Evolutionary conservation across 345 rosid species (phyloP).

Genomic region (Brassica incana): DNA sequence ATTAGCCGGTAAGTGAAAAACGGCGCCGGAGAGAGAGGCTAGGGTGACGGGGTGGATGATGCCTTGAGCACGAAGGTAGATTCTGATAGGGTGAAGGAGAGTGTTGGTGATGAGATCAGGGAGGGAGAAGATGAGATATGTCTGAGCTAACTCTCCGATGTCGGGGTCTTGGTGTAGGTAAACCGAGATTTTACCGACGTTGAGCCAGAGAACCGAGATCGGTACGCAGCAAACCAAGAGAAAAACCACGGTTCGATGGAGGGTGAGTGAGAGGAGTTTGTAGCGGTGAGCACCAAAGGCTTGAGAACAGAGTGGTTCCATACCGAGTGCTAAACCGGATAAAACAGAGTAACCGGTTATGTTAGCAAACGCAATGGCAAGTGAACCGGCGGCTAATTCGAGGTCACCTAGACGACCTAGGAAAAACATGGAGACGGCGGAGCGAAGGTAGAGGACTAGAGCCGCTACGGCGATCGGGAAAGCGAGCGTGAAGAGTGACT

Average conservation of each 20-base stretch:
- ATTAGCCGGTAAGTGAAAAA: slow-evolving; percentile 69
- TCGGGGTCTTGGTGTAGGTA: slow-evolving; percentile 70
- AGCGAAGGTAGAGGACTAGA: slow-evolving; percentile 83
- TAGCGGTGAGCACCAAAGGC: slow-evolving; percentile 90
- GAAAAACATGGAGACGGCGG: slow-evolving; percentile 87
- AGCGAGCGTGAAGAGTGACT: slow-evolving; percentile 70
- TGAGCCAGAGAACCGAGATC: slow-evolving; percentile 74
- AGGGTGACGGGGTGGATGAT: slow-evolving; percentile 78
- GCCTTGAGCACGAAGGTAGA: slow-evolving; percentile 96
- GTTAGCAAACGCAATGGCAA: slow-evolving; percentile 91
- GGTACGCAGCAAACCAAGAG: slow-evolving; percentile 67
- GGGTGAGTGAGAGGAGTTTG: slow-evolving; percentile 75
- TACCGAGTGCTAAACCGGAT: slow-evolving; percentile 87
- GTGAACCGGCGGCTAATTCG: slow-evolving; percentile 91
- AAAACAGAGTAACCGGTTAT: slow-evolving; percentile 95
- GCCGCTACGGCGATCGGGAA: slow-evolving; percentile 82
- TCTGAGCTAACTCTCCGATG: slow-evolving; percentile 64
- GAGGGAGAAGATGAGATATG: slow-evolving; percentile 67
- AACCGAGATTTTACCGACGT: slow-evolving; percentile 60
- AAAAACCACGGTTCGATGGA: slow-evolving; percentile 78
- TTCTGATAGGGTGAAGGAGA: slow-evolving; percentile 87
- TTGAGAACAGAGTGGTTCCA: slow-evolving; percentile 95
- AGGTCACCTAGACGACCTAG: slow-evolving; percentile 83
- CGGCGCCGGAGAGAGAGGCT: slow-evolving; percentile 67
- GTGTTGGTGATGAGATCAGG: slow-evolving; percentile 87